phyloP scores from a whole-genome alignment of 768 basidiomycete genomes.

The Lactarius tabidus region DNA sequence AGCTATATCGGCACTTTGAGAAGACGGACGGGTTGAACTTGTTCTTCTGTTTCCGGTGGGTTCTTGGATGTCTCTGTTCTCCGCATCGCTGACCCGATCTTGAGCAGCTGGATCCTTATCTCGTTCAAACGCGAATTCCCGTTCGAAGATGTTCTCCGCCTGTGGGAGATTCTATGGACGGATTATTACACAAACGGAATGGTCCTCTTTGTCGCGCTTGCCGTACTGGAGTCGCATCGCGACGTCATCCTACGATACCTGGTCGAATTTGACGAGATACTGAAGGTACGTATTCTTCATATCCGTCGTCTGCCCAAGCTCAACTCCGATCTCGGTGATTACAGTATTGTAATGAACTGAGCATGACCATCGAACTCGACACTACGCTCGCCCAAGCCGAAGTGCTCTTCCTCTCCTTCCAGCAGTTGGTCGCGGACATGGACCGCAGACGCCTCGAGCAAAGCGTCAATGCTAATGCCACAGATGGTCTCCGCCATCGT shows the following conservation, averaged over 20 bases:
- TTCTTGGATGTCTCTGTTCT: constrained; percentile 1
- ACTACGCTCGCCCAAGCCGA: constrained; percentile 94
- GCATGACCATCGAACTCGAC: constrained; percentile 96
- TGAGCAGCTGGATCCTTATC: constrained; percentile 79
- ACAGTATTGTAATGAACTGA: constrained; percentile 90
- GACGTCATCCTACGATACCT: constrained; percentile 95
- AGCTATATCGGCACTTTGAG: constrained; percentile 89
- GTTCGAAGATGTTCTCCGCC: constrained; percentile 80
- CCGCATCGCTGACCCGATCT: background rate
- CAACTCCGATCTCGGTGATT: constrained; percentile 5
- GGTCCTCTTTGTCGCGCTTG: constrained; percentile 91
- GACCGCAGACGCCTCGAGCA: constrained; percentile 74
- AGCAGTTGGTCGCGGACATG: constrained; percentile 82
- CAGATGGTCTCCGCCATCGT: constrained; percentile 35
- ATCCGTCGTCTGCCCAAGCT: background rate
- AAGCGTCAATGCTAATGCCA: constrained; percentile 24
- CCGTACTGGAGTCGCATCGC: constrained; percentile 90
- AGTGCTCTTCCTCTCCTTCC: constrained; percentile 90
- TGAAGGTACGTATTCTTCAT: constrained; percentile 46
- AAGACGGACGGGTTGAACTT: constrained; percentile 85
- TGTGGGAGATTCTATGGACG: constrained; percentile 96
- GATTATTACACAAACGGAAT: constrained; percentile 86
- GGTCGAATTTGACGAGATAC: constrained; percentile 86
- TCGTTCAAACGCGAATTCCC: constrained; percentile 95
- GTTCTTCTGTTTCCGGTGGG: constrained; percentile 97